Base-by-base conservation (phyloP, 2,329 filamentous ascomycete genomes). In the Fusarium marasasianum region DNA sequence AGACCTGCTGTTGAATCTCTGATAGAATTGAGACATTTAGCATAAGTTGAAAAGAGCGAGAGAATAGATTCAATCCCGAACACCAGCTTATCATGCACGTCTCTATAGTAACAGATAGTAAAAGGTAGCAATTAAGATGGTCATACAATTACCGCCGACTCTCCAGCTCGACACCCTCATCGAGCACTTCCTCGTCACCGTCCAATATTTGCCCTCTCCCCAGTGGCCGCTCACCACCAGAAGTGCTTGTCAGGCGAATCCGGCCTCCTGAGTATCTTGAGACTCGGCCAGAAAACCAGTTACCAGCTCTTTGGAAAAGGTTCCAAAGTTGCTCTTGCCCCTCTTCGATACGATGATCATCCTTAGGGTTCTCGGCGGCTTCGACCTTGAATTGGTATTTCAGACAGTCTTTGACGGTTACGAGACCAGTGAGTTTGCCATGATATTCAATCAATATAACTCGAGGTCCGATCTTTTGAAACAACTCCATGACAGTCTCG, bases 311-410 rank as follows among this genome's bases (percentile, higher is more conserved):
- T 62, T 84, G 86, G 45, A 94, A 85, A 12, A 88, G 71, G 11
- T 80, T 83, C 92, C 92, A 94, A 3, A 95, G 80, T 72, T 86
- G 86, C 78, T 93, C 92, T 79, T 94, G 90, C 8, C 86, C 84
- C 67, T 90, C 88, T 40, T 86, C 82, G 61, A 90, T 82, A 33
- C 85, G 82, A 50, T 87, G 84, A 65, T 92, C 90, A 38, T 90
- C 87, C 66, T 89, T 88, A 8, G 90, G 90, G 77, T 94, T 91
- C 82, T 96, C 95, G 47, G 93, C 91, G 14, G 94, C 94, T 82
- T 99, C 96, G 2, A 93, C 94, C 85, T 96, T 97, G 89, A 98
- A 98, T 82, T 99, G 96, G 79, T 97, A 98, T 81, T 96, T 97
- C 63, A 99, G 85, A 76, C 96, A 98, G 81, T 99, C 96, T 82